These are phyloP conservation scores for Candida sonorensis DNA, from an alignment of 805 yeast species.

Conservation along the genomic window DNA sequence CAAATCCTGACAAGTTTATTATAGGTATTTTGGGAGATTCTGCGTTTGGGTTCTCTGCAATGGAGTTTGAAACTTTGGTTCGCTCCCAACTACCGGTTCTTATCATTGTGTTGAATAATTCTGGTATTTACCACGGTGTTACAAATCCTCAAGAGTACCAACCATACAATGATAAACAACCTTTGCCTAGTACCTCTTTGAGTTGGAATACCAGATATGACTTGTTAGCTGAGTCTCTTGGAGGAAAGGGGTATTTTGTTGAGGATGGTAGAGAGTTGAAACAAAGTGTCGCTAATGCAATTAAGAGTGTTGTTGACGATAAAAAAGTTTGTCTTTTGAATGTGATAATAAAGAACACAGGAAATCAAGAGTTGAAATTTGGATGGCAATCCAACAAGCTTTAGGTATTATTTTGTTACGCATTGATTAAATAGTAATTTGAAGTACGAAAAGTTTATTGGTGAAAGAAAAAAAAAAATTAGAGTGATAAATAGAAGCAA, in stretches of 20 bases:
- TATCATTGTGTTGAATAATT: conserved; percentile 62
- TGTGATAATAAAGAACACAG: conserved; percentile 51
- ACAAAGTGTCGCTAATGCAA: conserved; percentile 23
- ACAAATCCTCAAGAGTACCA: conserved; percentile 20
- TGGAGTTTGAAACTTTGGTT: conserved; percentile 67
- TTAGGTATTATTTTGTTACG: conserved; percentile 4
- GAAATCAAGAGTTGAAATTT: conserved; percentile 48
- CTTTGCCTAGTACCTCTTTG: conserved; percentile 54
- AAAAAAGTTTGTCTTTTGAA: conserved; percentile 44
- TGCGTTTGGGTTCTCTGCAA: conserved; percentile 68
- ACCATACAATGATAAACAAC: conserved; percentile 13
- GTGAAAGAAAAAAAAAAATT: no score
- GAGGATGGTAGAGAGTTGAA: conserved; percentile 34
- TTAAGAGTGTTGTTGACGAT: conserved; percentile 26
- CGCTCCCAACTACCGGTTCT: conserved; percentile 47
- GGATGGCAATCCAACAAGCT: conserved; percentile 58
- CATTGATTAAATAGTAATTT: no score
- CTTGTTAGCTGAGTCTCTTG: conserved; percentile 45
- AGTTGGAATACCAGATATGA: conserved; percentile 53
- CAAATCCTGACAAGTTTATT: conserved; percentile 37
- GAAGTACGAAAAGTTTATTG: no score
- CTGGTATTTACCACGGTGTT: conserved; percentile 66
- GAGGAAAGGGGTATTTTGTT: conserved; percentile 47
- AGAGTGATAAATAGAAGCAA: no score
- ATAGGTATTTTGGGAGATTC: conserved; percentile 70